Evolutionary conservation across 2,329 filamentous ascomycete genomes (phyloP), one percentile per base, ranked within the genome.

Genomic region (Trichoderma lentiforme): DNA sequence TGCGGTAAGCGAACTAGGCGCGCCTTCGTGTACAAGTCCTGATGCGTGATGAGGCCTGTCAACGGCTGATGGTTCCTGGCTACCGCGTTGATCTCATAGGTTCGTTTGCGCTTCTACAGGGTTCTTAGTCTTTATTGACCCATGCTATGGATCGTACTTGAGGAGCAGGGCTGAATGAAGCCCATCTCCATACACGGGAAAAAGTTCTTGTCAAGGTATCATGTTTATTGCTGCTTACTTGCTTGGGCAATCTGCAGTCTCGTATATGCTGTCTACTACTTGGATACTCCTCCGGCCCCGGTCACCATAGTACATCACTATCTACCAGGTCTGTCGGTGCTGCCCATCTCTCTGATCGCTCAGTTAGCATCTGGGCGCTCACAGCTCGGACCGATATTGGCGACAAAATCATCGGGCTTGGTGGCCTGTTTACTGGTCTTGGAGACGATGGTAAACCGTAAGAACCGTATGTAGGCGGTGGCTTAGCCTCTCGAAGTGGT

Each of bases 371-470:
- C 56, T 64, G 70, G 18, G 57, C 64, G 14, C 60, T 71, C 26
- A 71, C 47, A 4, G 60, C 26, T 24, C 67, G 60, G 58, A 72
- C 74, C 9, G 71, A 74, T 34, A 39, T 73, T 7, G 74, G 71
- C n/a, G 74, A 73, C 11, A 74, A 47, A 28, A 72, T 57, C 30
- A 71, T 72, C 18, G 77, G 76, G 39, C 74, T 77, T 28, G 73
- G 56, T 2, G 74, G 72, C 51, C 76, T 78, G 21, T 73, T 65
- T 6, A 51, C 58, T 2, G 78, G 77, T 51, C 75, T 77, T 0
- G 79, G 79, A 30, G 74, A 76, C 6, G 78, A 61, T 4, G 79
- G 79, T 4, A 81, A 73, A 2, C 79, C 80, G 15, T 78, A 73
- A 0, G 78, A 80, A 7, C 76, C 77, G 24, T 74, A 73, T 1